phyloP scores from a whole-genome alignment of 1,284 basidiomycete genomes.

The Irpex rosettiformis region DNA sequence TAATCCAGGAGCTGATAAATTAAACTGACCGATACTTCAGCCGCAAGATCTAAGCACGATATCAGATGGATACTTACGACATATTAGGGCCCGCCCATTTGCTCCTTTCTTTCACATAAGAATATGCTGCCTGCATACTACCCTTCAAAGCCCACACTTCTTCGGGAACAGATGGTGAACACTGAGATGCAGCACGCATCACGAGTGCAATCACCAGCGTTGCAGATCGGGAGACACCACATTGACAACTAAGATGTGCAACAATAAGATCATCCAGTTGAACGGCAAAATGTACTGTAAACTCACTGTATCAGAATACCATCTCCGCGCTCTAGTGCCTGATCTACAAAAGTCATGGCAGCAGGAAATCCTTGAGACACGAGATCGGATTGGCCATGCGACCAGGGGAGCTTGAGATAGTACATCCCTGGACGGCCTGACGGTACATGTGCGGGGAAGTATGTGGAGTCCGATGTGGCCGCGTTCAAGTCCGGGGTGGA shows the following conservation, averaged over 20 bases:
- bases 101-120: slow-evolving; percentile 87
- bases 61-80: slow-evolving; percentile 62
- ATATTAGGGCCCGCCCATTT: slow-evolving; percentile 93
- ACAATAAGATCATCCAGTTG: slow-evolving; percentile 7
- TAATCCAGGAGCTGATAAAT: slow-evolving; percentile 97
- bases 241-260: slow-evolving; percentile 73
- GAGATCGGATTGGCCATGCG: slow-evolving; percentile 89
- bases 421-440: slow-evolving; percentile 75
- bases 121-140: slow-evolving; percentile 87
- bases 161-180: slow-evolving; percentile 60
- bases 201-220: slow-evolving; percentile 92
- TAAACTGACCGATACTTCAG: slow-evolving; percentile 49
- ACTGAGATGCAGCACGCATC: slow-evolving; percentile 86
- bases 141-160: slow-evolving; percentile 79
- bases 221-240: slow-evolving; percentile 92
- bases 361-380: slow-evolving; percentile 74
- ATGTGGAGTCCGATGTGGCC: slow-evolving; percentile 40
- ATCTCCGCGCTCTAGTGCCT: slow-evolving; percentile 66
- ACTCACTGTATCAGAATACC: slow-evolving; percentile 88
- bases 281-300: slow-evolving; percentile 11
- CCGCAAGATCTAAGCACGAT: not conserved
- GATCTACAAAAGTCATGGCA: slow-evolving; percentile 81
- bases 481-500: slow-evolving; percentile 65
- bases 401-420: slow-evolving; percentile 94
- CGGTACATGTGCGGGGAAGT: slow-evolving; percentile 59